Percentiles rank a stretch among this genome's conserved stretches.
phyloP scores from a whole-genome alignment of 805 yeast species.

The Yarrowia phangngaensis region DNA sequence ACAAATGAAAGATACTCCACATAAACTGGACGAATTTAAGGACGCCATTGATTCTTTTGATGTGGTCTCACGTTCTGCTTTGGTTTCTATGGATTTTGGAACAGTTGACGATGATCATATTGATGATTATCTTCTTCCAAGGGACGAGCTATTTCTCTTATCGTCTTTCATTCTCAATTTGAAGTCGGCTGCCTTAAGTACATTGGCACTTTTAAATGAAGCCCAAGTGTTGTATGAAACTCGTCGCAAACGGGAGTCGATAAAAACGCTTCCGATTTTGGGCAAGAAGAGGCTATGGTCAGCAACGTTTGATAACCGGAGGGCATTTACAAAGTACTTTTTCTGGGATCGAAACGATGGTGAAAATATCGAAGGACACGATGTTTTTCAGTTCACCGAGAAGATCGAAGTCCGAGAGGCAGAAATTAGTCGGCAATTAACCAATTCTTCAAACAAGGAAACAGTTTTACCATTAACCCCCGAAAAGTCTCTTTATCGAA shows the following conservation, averaged over 20 bases:
- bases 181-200: constrained; percentile 9
- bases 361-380: constrained; percentile 18
- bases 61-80: constrained; percentile 2
- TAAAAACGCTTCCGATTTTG: not conserved
- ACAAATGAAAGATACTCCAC: not conserved
- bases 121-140: constrained; percentile 42
- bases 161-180: constrained; percentile 51
- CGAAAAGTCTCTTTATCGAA: not conserved
- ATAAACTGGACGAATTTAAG: constrained; percentile 13
- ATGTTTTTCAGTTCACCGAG: constrained; percentile 3
- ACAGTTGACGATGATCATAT: constrained; percentile 3
- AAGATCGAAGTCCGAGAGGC: constrained; percentile 8
- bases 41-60: constrained; percentile 18
- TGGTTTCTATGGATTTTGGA: constrained; percentile 12
- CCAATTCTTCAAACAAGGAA: not conserved
- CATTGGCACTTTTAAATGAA: constrained; percentile 2
- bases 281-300: constrained; percentile 42
- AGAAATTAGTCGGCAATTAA: constrained; percentile 1
- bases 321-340: constrained; percentile 42
- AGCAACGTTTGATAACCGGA: constrained; percentile 41
- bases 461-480: not conserved
- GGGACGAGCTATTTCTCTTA: constrained; percentile 49
- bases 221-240: constrained; percentile 3
- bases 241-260: not conserved
- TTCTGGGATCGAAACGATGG: constrained; percentile 16